Percentiles rank a stretch among this genome's conserved stretches.
phyloP scores from a whole-genome alignment of 805 yeast genomes.

The Spathaspora boniae region DNA sequence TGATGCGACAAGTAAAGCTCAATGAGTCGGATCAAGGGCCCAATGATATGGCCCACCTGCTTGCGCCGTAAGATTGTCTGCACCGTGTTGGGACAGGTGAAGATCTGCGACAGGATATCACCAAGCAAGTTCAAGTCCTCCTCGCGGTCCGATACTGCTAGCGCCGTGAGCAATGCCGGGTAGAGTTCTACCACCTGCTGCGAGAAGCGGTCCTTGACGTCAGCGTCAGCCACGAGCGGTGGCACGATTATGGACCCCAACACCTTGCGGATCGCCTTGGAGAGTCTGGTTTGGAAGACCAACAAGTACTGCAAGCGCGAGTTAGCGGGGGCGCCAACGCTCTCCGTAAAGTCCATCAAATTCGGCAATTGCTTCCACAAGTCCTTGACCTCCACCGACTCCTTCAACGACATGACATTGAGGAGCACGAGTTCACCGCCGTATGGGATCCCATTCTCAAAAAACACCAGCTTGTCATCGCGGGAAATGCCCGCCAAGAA shows the following conservation, averaged over 20 bases:
- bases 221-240: slow-evolving; percentile 48
- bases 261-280: slow-evolving; percentile 47
- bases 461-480: slow-evolving; percentile 18
- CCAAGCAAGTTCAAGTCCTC: slow-evolving; percentile 35
- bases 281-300: slow-evolving; percentile 56
- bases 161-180: slow-evolving; percentile 45
- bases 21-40: slow-evolving; percentile 44
- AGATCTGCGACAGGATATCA: slow-evolving; percentile 37
- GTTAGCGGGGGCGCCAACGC: slow-evolving; percentile 18
- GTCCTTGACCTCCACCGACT: slow-evolving; percentile 11
- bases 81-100: slow-evolving; percentile 43
- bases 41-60: slow-evolving; percentile 41
- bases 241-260: slow-evolving; percentile 52
- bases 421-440: slow-evolving; percentile 24
- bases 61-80: slow-evolving; percentile 38
- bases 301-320: slow-evolving; percentile 59
- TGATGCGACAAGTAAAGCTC: slow-evolving; percentile 38
- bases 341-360: slow-evolving; percentile 12
- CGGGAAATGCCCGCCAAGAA: slow-evolving; percentile 18
- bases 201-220: slow-evolving; percentile 46
- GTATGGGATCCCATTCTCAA: slow-evolving; percentile 30
- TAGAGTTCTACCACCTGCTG: slow-evolving; percentile 53
- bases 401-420: slow-evolving; percentile 17
- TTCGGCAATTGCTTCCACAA: slow-evolving; percentile 14
- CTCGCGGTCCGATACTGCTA: slow-evolving; percentile 51